phyloP scores from a whole-genome alignment of 1,284 basidiomycete genomes.

The Schizopora paradoxa region DNA sequence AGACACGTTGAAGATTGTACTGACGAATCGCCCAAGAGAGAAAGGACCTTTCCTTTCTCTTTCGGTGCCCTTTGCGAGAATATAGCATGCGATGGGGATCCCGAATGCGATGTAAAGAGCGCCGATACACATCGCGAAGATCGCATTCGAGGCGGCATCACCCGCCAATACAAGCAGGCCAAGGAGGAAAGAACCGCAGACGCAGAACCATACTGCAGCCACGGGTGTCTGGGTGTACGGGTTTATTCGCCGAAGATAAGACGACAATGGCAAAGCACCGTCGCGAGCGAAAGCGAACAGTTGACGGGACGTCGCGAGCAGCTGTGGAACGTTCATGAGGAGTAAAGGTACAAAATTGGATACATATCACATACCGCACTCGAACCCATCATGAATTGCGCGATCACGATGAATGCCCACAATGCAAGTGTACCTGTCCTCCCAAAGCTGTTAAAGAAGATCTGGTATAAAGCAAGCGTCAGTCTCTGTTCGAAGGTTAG shows the following conservation, averaged over 20 bases:
- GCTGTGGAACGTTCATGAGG: conserved; percentile 10
- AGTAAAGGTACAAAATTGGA: neutral
- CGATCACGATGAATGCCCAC: conserved; percentile 26
- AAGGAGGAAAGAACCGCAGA: conserved; percentile 21
- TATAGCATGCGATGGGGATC: conserved; percentile 28
- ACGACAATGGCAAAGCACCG: conserved; percentile 40
- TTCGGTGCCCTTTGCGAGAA: conserved; percentile 23
- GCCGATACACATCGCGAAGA: conserved; percentile 26
- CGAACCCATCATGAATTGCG: conserved; percentile 31
- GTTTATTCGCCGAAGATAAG: conserved; percentile 33
- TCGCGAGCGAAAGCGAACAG: conserved; percentile 43
- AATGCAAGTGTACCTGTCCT: conserved; percentile 23
- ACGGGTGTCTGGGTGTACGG: conserved; percentile 25
- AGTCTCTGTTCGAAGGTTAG: neutral
- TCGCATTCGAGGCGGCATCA: conserved; percentile 26
- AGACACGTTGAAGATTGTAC: conserved; percentile 11
- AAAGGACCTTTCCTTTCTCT: conserved; percentile 29
- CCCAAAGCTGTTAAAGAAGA: conserved; percentile 26
- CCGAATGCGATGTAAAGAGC: conserved; percentile 23
- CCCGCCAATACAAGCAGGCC: conserved; percentile 30
- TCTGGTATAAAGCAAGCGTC: conserved; percentile 16
- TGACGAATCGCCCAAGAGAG: conserved; percentile 25
- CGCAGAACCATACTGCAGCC: conserved; percentile 28
- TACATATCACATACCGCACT: conserved; percentile 23
- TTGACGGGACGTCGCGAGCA: conserved; percentile 34